Evolutionary conservation across 1,139 yeast species (phyloP), one percentile per base, ranked within the genome.

Genomic region (Martiniozyma asiatica): DNA sequence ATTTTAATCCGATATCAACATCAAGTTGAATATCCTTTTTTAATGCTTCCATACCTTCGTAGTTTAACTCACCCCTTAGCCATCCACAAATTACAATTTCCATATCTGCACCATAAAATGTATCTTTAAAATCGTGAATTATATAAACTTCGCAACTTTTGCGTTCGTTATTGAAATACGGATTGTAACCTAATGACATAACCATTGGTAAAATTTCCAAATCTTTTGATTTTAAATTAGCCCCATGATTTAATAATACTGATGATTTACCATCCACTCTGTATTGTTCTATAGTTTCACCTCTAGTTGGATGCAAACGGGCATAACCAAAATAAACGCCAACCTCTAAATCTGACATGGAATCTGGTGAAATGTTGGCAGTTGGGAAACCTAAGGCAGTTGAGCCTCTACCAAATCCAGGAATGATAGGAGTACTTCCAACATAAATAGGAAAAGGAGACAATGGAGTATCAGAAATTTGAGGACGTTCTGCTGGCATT

Each of bases 341-440:
- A 0, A 92, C 68, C 22, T 63, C 56, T 27, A 68, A 40, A 8
- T 37, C 35, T 1, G 66, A 60, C 15, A 67, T 53, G 14, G 65
- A 63, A 10, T 64, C 67, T 8, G 82, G 66, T 1, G 87, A 84
- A 15, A 87, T 70, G 48, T 89, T 89, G 12, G 97, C 98, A 0
- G 98, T 89, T 4, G 98, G 98, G 33, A 85, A 80, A 0, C 97
- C 97, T 28, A 92, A 63, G 45, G 85, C 95, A 0, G 92, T 57
- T 0, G 95, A 82, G 1, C 99, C 99, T 36, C 99, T 67, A 4
- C 98, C 99, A 55, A 82, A 89, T 0, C 99, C 98, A 25, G 89
- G 68, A 14, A 81, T 68, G 22, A 92, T 73, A 21, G 61, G 59
- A 6, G 84, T 58, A 32, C 55, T 54, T 8, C 45, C 53, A 8